Percentiles rank a stretch among this genome's conserved stretches.
phyloP scores from a whole-genome alignment of 1,284 basidiomycete genomes.

The Jaminaea rosea region DNA sequence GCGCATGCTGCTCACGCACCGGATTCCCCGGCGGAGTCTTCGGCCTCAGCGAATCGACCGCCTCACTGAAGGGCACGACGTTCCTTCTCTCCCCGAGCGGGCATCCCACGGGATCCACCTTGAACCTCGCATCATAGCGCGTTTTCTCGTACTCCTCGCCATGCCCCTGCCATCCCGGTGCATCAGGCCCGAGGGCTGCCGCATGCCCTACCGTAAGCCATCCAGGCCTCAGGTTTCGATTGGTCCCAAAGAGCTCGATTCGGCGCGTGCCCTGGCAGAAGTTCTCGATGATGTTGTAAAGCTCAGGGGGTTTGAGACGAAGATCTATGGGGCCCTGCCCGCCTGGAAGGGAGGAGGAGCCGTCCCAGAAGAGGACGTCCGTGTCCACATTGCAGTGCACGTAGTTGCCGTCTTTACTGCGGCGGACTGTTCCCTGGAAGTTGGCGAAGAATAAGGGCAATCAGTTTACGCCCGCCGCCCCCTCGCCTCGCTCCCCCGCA shows the following conservation, averaged over 20 bases:
- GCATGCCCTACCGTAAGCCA: constrained; percentile 73
- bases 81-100: constrained; percentile 29
- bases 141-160: constrained; percentile 15
- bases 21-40: constrained; percentile 28
- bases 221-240: constrained; percentile 65
- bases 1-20: no score
- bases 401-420: constrained; percentile 87
- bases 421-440: constrained; percentile 90
- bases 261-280: constrained; percentile 90
- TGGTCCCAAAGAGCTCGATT: constrained; percentile 77
- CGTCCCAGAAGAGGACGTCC: constrained; percentile 80
- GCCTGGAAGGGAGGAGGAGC: not conserved
- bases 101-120: constrained; percentile 31
- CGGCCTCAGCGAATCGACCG: constrained; percentile 34
- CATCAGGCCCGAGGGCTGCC: constrained; percentile 29
- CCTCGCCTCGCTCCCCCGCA: no score
- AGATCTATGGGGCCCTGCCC: constrained; percentile 53
- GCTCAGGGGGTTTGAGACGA: constrained; percentile 79
- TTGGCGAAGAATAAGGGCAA: constrained; percentile 97
- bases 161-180: constrained; percentile 11
- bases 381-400: constrained; percentile 98
- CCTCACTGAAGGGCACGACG: constrained; percentile 26
- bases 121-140: constrained; percentile 30
- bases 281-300: constrained; percentile 90
- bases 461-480: no score